Evolutionary conservation across 2,329 filamentous ascomycete species (phyloP).

Genomic region (Albophoma yamanashiensis): DNA sequence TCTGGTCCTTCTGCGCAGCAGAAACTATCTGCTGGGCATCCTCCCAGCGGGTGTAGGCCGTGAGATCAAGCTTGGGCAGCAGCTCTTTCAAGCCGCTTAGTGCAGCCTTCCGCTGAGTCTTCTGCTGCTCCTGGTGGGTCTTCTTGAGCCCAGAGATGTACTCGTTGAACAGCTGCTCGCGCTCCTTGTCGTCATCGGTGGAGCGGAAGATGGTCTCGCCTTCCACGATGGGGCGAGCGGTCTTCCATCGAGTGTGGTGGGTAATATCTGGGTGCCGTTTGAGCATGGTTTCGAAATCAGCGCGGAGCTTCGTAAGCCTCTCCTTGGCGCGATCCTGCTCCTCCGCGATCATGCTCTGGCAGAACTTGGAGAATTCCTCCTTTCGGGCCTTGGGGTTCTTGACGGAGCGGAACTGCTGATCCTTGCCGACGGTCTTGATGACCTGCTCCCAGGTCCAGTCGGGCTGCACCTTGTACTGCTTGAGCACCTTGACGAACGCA

Average conservation of each 20-base stretch:
- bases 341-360: conserved; percentile 76
- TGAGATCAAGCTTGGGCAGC: conserved; percentile 69
- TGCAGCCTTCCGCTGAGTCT: conserved; percentile 62
- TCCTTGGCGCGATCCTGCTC: conserved; percentile 94
- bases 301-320: conserved; percentile 78
- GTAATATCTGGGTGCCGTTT: conserved; percentile 95
- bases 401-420: conserved; percentile 85
- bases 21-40: conserved; percentile 79
- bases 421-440: conserved; percentile 75
- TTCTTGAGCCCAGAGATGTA: conserved; percentile 82
- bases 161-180: conserved; percentile 84
- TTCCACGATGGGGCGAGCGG: conserved; percentile 85
- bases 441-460: conserved; percentile 92
- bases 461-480: conserved; percentile 72
- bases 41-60: conserved; percentile 90
- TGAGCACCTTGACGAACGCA: conserved; percentile 84
- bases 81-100: conserved; percentile 75
- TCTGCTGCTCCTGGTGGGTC: conserved; percentile 65
- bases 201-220: conserved; percentile 92
- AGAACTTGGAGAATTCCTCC: conserved; percentile 89
- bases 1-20: conserved; percentile 65
- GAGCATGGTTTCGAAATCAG: conserved; percentile 94
- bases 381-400: conserved; percentile 88
- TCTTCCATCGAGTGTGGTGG: conserved; percentile 95
- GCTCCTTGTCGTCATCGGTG: conserved; percentile 77